phyloP scores from a whole-genome alignment of 225 moss, liverwort and hornwort genomes.

The Climacium dendroides region DNA sequence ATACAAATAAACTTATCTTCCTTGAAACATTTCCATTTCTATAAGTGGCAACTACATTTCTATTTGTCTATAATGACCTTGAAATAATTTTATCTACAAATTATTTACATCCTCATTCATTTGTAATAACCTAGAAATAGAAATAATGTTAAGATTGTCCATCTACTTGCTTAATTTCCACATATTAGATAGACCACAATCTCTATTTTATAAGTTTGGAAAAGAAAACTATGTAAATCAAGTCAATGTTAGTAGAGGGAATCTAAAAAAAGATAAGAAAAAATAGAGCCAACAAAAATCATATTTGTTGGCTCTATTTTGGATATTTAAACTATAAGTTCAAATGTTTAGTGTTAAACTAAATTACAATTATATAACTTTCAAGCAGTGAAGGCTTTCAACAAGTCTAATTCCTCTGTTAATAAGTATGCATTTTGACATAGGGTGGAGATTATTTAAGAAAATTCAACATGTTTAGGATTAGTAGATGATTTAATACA shows the following conservation, averaged over 20 bases:
- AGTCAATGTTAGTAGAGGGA: not conserved
- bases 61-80: not conserved
- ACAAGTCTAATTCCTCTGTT: not conserved
- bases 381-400: fast-evolving
- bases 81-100: not conserved
- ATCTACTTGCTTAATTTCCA: not conserved
- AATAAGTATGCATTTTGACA: not conserved
- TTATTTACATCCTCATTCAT: not conserved
- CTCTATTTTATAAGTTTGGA: not conserved
- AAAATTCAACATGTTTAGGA: fast-evolving
- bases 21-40: fast-evolving
- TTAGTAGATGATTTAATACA: not conserved
- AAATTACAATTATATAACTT: not conserved
- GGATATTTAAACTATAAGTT: not conserved
- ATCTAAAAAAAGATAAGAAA: not conserved
- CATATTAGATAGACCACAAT: not conserved
- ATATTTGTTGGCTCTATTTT: no score
- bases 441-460: fast-evolving
- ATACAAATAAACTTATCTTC: not conserved
- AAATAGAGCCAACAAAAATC: not conserved
- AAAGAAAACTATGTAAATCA: not conserved
- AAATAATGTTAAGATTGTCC: fast-evolving
- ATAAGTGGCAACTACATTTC: not conserved
- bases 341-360: no score
- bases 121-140: not conserved